Evolutionary conservation across 257 asterid genomes (phyloP), one percentile per base, ranked within the genome.

Genomic region (Jacaranda mimosifolia): DNA sequence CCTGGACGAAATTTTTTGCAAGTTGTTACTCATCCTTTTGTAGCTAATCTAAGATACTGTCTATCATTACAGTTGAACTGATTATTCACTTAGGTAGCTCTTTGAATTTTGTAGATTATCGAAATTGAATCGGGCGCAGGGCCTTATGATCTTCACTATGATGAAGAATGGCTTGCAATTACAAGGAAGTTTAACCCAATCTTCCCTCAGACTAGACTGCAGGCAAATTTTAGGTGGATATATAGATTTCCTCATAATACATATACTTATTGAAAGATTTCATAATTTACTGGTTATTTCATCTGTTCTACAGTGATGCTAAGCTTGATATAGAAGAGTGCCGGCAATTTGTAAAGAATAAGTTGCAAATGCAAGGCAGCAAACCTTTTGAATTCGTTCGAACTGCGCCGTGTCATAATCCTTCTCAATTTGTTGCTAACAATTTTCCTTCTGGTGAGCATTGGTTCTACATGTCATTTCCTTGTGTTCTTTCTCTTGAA

Each of bases 101-200:
- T 13, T 53, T 70, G 68, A 19, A 78, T 45, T 67, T 79, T 72
- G 57, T 80, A 95, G 99, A 83, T 93, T 77, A 40, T 95, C 39
- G 98, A 95, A 48, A 84, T 95, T 72, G 96, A 93, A 74, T 91
- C 97, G 9, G 93, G 78, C 52, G 53, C 93, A 43, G 98, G 98
- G 72, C 99, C 97, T 5, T 77, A 84, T 72, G 92, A 90, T 81
- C 85, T 95, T 77, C 97, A 90, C 55, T 91, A 87, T 78, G 99
- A 95, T 82, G 99, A 95, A 86, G 99, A 95, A 82, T 95, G 99
- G 99, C 92, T 95, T 79, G 93, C 98, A 18, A 89, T 93, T 76
- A 95, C 98, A 18, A 89, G 80, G 87, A 90, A 85, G 86, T 93
- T 87, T 72, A 93, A 89, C 75, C 81, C 91, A 57, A 75, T 86